These are phyloP conservation scores for Pseudogymnoascus sp. DNA, from an alignment of 2,329 filamentous ascomycete species.

Conservation along the genomic window DNA sequence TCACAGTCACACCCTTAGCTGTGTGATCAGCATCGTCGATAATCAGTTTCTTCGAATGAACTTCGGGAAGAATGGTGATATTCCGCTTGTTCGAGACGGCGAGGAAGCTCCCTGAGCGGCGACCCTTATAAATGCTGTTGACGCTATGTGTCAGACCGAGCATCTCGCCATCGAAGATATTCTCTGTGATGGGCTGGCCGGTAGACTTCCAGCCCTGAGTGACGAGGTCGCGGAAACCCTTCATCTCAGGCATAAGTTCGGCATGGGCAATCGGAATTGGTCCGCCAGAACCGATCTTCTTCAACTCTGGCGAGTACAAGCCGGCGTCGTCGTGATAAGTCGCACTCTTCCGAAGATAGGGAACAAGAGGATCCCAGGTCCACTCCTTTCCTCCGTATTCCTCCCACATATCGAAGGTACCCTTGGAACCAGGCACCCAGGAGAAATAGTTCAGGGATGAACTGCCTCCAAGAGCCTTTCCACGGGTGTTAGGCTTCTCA, in stretches of 20 bases:
- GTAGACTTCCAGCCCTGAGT: slow-evolving; percentile 46
- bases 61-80: slow-evolving; percentile 42
- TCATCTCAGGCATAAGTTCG: slow-evolving; percentile 45
- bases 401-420: slow-evolving; percentile 47
- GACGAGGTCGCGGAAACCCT: slow-evolving; percentile 43
- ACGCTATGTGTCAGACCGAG: slow-evolving; percentile 45
- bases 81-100: slow-evolving; percentile 40
- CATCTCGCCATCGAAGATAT: slow-evolving; percentile 51
- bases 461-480: slow-evolving; percentile 36
- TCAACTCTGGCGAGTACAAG: slow-evolving; percentile 30
- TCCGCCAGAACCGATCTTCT: slow-evolving; percentile 45
- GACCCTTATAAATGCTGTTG: slow-evolving; percentile 50
- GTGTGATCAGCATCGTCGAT: slow-evolving; percentile 39
- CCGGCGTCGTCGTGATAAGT: slow-evolving; percentile 49
- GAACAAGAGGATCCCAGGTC: slow-evolving; percentile 46
- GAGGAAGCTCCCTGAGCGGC: slow-evolving; percentile 44
- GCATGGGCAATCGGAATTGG: slow-evolving; percentile 49
- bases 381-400: slow-evolving; percentile 42
- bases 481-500: slow-evolving; percentile 52
- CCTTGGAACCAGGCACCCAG: slow-evolving; percentile 51
- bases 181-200: slow-evolving; percentile 39
- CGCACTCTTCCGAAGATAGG: slow-evolving; percentile 48
- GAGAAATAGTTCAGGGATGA: slow-evolving; percentile 60
- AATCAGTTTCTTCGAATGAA: slow-evolving; percentile 47
- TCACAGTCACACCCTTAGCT: slow-evolving; percentile 42